Conservation (phyloP, 352 stramenopile genomes). For the Pythium scleroteichum region DNA sequence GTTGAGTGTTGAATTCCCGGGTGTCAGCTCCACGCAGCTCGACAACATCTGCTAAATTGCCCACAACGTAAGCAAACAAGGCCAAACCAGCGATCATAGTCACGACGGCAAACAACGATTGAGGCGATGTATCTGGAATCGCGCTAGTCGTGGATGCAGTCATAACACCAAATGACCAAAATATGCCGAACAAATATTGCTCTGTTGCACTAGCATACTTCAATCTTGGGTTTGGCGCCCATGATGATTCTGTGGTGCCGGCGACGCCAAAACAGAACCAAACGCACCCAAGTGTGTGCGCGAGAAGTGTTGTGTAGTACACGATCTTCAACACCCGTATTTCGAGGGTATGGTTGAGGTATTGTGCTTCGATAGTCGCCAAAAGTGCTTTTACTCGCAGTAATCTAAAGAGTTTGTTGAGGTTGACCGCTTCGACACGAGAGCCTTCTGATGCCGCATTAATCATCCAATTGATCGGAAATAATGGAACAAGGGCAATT, state of each 20-base stretch:
- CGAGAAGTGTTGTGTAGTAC: conserved; percentile 43
- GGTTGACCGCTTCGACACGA: conserved; percentile 38
- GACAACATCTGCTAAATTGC: conserved; percentile 60
- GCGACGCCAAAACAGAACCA: conserved; percentile 61
- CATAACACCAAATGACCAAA: conserved; percentile 64
- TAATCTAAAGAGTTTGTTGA: conserved; percentile 60
- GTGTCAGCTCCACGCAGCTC: conserved; percentile 53
- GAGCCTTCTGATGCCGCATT: not conserved
- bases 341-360: conserved; percentile 43
- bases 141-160: conserved; percentile 47
- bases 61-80: conserved; percentile 58
- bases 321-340: conserved; percentile 52
- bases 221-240: conserved; percentile 8
- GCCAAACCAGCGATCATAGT: conserved; percentile 45
- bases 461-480: conserved; percentile 46
- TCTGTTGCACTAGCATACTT: not conserved
- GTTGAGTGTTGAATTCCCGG: conserved; percentile 53
- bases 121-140: conserved; percentile 36
- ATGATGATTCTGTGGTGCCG: not conserved
- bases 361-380: conserved; percentile 36
- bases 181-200: conserved; percentile 49
- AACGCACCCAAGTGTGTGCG: conserved; percentile 52
- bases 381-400: conserved; percentile 25
- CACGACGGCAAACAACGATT: conserved; percentile 50
- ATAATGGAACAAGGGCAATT: conserved; percentile 44